Conservation (phyloP, 228 moss, liverwort and hornwort species). For the Sphagnum fallax region DNA sequence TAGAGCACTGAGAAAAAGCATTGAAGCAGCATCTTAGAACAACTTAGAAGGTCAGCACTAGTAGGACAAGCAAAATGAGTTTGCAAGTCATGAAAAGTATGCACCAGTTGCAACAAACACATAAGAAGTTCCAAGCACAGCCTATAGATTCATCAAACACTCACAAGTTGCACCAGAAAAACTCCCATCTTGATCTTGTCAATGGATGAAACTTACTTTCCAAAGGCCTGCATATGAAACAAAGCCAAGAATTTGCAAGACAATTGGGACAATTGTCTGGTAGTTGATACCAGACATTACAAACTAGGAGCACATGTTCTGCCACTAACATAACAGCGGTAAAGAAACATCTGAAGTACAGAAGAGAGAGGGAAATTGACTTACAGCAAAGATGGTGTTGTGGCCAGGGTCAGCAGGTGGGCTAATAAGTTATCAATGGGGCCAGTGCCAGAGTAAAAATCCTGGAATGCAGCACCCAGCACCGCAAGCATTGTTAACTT, state of each 20-base stretch:
- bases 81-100: too few relatives aligned
- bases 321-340: not conserved
- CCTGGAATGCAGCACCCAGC: constrained; percentile 60
- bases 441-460: constrained; percentile 48
- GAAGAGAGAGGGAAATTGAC: not conserved
- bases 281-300: not conserved
- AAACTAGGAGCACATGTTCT: not conserved
- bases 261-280: not conserved
- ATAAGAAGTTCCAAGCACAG: not conserved
- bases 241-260: not conserved
- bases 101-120: too few relatives aligned
- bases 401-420: constrained; percentile 79
- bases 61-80: too few relatives aligned
- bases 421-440: constrained; percentile 94
- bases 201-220: constrained; percentile 14
- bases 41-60: too few relatives aligned
- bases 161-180: not conserved
- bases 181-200: not conserved
- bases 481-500: constrained; percentile 81
- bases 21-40: too few relatives aligned
- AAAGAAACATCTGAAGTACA: not conserved
- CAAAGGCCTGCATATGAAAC: constrained; percentile 14
- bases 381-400: constrained; percentile 62
- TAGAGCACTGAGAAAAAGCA: too few relatives aligned
- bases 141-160: constrained; percentile 28